Conservation (phyloP, 805 yeast genomes). For the Cyberlindnera veronae region DNA sequence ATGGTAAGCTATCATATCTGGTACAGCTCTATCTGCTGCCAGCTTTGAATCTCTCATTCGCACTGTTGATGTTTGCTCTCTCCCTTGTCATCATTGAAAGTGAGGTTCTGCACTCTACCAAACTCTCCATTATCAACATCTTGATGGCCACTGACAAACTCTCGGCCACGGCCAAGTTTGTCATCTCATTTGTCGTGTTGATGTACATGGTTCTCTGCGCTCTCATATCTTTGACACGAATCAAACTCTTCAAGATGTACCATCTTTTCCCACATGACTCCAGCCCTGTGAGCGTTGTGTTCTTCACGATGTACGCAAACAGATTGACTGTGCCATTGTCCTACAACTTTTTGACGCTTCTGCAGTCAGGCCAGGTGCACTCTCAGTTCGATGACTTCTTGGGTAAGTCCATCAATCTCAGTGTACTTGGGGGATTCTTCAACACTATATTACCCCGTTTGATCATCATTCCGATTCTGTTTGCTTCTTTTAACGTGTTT, state of each 20-base stretch:
- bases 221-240: conserved; percentile 58
- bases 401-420: conserved; percentile 71
- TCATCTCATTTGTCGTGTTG: conserved; percentile 40
- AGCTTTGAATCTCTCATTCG: conserved; percentile 36
- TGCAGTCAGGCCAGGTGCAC: conserved; percentile 41
- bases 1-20: conserved; percentile 41
- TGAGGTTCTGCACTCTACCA: conserved; percentile 70
- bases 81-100: conserved; percentile 64
- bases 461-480: conserved; percentile 61
- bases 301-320: conserved; percentile 77
- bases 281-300: conserved; percentile 70
- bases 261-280: conserved; percentile 69
- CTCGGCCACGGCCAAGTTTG: conserved; percentile 30
- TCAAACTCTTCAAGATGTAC: conserved; percentile 71
- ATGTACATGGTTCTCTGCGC: conserved; percentile 70
- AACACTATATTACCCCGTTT: conserved; percentile 76
- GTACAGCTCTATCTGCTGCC: conserved; percentile 47
- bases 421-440: conserved; percentile 68
- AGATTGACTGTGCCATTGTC: conserved; percentile 80
- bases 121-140: conserved; percentile 55
- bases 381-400: conserved; percentile 67
- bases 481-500: conserved; percentile 65
- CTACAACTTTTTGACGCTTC: conserved; percentile 70
- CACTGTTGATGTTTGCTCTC: conserved; percentile 39
- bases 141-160: conserved; percentile 35